phyloP scores from a whole-genome alignment of 768 basidiomycete species.

The Lactarius sp. region DNA sequence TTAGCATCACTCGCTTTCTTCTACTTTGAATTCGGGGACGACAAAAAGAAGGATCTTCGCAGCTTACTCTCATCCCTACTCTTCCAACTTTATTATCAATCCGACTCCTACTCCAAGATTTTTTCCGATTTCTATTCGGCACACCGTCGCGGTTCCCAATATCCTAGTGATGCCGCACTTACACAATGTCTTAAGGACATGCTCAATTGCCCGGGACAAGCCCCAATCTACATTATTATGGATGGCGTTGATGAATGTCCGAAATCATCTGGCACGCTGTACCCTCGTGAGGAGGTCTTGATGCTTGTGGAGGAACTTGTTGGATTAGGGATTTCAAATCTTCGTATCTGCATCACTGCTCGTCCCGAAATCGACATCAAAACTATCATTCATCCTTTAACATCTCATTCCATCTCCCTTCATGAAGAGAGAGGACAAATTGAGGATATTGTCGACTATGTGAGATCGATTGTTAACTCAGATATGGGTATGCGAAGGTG shows the following conservation, averaged over 20 bases:
- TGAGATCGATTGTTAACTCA: not conserved
- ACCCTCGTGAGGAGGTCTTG: not conserved
- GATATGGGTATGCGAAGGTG: not conserved
- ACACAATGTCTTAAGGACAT: not conserved
- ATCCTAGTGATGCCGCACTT: not conserved
- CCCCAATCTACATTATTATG: not conserved
- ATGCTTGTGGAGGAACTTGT: not conserved
- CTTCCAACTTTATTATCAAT: not conserved
- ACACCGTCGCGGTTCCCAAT: not conserved
- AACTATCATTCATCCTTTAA: not conserved
- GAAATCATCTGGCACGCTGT: not conserved
- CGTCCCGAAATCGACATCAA: conserved; percentile 2
- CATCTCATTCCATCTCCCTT: not conserved
- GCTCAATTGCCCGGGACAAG: not conserved
- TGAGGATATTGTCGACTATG: not conserved
- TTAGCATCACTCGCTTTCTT: not conserved
- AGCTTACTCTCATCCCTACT: not conserved
- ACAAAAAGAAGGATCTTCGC: not conserved
- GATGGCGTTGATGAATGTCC: conserved; percentile 5
- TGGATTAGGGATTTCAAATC: not conserved
- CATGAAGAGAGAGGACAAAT: not conserved
- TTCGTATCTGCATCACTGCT: not conserved
- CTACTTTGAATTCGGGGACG: not conserved
- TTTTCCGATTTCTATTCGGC: not conserved
- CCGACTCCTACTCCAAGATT: not conserved